Evolutionary conservation across 495 filamentous ascomycete genomes (phyloP), one percentile per base, ranked within the genome.

Genomic region (Penicillium dipodomyicola): DNA sequence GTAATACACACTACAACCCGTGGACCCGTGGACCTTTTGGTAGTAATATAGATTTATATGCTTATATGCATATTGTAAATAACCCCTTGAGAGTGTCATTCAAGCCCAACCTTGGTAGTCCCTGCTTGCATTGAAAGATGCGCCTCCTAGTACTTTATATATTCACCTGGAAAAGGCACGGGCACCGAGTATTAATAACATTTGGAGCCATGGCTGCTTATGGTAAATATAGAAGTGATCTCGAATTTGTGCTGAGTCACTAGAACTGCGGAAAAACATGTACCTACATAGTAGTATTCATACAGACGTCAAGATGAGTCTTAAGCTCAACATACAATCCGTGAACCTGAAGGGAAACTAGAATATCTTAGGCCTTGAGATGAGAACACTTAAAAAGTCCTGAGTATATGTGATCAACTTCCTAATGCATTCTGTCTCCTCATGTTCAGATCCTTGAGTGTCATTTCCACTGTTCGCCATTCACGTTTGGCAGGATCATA

Each of bases 401-500:
- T 7, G 35, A n/a, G 35, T 37, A 54, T 19, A 45, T 17, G 25
- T 61, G 49, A 51, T 30, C 9, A 52, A 11, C 60, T 49, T n/a
- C 68, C 67, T 30, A 67, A 62, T 25, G 70, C 48, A 33, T 48
- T 64, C 56, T 72, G 73, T 20, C 59, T 65, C 30, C 67, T 58
- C 33, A 67, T 40, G 25, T 58, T 69, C 30, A 72, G 10, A 58
- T 77, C 75, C 47, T 65, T 72, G 17, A 76, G 50, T n/a, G 65
- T 48, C 57, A 71, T 65, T 22, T 67, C 65, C 25, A 79, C 59
- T 9, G 52, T 59, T 45, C 59, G 60, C 73, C 76, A 80, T 43
- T 57, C 67, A 10, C 66, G 61, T 15, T 73, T 67, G n/a, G 65
- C 71, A 14, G 84, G 83, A 63, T 89, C 82, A 67, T 86, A 89